Percentiles rank a stretch among this genome's conserved stretches.
Conservation (phyloP, 805 yeast species). For the Lipomyces sp. region DNA sequence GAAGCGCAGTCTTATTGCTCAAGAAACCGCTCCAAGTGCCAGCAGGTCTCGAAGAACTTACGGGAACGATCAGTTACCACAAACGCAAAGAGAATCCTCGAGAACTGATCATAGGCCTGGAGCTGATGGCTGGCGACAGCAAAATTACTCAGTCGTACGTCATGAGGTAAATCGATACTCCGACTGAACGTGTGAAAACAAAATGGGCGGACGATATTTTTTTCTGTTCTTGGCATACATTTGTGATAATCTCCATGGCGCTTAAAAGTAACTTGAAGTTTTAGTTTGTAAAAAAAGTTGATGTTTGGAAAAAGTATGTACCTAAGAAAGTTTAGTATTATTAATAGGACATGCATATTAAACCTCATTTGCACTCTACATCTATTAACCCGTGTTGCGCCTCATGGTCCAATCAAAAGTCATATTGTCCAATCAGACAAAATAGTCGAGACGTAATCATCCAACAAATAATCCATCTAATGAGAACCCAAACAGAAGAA, state of each 20-base stretch:
- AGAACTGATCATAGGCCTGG: constrained; percentile 76
- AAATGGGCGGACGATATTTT: too few relatives aligned
- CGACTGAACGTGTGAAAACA: neutral
- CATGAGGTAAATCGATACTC: constrained; percentile 18
- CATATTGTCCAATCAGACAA: neutral
- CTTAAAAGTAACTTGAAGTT: neutral
- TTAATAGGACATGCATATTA: constrained; percentile 1
- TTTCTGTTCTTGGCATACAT: neutral
- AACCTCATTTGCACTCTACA: neutral
- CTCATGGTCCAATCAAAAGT: neutral
- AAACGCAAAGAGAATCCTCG: constrained; percentile 76
- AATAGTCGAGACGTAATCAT: neutral
- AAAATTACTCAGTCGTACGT: constrained; percentile 21
- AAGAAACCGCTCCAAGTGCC: constrained; percentile 74
- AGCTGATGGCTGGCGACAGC: constrained; percentile 23
- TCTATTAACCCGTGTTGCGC: neutral
- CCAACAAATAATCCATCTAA: constrained; percentile 4
- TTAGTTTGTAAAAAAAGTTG: neutral
- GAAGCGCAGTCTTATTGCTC: constrained; percentile 82
- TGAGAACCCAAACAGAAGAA: neutral
- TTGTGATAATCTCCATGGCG: neutral
- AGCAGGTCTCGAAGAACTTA: constrained; percentile 62
- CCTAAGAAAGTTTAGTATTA: neutral
- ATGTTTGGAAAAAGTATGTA: neutral
- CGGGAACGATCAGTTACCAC: constrained; percentile 67